A percentile compares a stretch with the other conserved stretches of the same genome.
Evolutionary conservation across 2,329 filamentous ascomycete species (phyloP).

Genomic region (Pseudopithomyces maydicus): DNA sequence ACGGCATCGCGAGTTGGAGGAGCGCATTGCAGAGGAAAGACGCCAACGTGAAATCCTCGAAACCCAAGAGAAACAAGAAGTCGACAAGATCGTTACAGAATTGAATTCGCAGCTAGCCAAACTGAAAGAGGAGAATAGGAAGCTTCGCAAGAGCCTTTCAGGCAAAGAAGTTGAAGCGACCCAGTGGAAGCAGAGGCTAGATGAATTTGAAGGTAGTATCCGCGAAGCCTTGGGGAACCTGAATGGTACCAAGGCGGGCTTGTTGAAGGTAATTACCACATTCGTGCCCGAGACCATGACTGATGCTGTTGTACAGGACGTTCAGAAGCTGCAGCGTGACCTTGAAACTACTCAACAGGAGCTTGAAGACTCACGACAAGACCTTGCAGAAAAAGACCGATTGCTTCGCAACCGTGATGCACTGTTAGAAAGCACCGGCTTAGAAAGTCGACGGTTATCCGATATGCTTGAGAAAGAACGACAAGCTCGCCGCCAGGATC

Average conservation of each 20-base stretch:
- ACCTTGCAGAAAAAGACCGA: conserved; percentile 87
- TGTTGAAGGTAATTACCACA: conserved; percentile 68
- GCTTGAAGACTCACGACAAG: conserved; percentile 76
- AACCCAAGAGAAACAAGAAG: conserved; percentile 89
- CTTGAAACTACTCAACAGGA: conserved; percentile 83
- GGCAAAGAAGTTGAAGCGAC: conserved; percentile 85
- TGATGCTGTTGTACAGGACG: conserved; percentile 59
- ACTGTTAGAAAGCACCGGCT: conserved; percentile 83
- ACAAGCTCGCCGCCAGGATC: conserved; percentile 81
- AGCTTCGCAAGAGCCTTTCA: conserved; percentile 80
- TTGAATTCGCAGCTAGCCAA: conserved; percentile 82
- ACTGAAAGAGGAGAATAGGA: conserved; percentile 84
- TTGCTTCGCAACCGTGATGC: conserved; percentile 88
- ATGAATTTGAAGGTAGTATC: conserved; percentile 88
- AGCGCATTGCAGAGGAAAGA: conserved; percentile 77
- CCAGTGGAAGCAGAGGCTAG: conserved; percentile 87
- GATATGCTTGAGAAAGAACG: conserved; percentile 93
- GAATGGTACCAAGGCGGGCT: conserved; percentile 80
- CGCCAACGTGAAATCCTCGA: conserved; percentile 86
- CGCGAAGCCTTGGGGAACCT: conserved; percentile 86
- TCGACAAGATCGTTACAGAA: conserved; percentile 90
- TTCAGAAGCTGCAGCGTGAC: conserved; percentile 85
- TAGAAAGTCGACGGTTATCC: conserved; percentile 82
- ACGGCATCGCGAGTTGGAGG: conserved; percentile 56
- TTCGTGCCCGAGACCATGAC: conserved; percentile 18